These are phyloP conservation scores for Achlya hypogyna DNA, from an alignment of 352 stramenopile species.

Conservation along the genomic window DNA sequence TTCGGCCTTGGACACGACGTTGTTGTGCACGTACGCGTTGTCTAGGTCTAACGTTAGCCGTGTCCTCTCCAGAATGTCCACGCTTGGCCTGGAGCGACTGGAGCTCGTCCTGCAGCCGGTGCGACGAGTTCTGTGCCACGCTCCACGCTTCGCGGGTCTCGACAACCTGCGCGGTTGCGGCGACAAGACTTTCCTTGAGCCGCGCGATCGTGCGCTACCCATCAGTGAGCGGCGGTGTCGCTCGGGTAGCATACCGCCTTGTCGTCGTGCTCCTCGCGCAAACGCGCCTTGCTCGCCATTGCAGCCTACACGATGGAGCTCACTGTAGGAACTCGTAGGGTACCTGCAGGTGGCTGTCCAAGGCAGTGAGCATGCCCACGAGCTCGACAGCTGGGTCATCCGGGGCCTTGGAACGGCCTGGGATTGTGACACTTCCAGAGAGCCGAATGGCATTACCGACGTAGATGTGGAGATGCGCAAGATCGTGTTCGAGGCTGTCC, in stretches of 20 bases:
- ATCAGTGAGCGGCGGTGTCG: not conserved
- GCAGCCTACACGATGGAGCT: constrained; percentile 2
- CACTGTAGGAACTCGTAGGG: not conserved
- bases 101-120: constrained; percentile 10
- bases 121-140: not conserved
- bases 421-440: not conserved
- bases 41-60: not conserved
- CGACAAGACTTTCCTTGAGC: not conserved
- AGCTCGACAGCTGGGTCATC: not conserved
- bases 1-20: constrained; percentile 13
- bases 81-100: not conserved
- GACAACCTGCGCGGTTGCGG: not conserved
- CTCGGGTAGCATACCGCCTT: not conserved
- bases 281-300: constrained; percentile 1
- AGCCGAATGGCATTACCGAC: not conserved
- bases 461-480: constrained; percentile 8
- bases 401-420: not conserved
- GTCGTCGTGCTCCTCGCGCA: constrained; percentile 11
- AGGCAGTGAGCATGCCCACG: not conserved
- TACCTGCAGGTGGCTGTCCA: constrained; percentile 1
- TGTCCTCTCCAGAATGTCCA: not conserved
- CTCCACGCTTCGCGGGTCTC: constrained; percentile 1
- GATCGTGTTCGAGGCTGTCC: not conserved
- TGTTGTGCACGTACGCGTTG: constrained; percentile 8
- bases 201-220: constrained; percentile 4